Conservation (phyloP, 1,284 basidiomycete species). For the Coniophora puteana region DNA sequence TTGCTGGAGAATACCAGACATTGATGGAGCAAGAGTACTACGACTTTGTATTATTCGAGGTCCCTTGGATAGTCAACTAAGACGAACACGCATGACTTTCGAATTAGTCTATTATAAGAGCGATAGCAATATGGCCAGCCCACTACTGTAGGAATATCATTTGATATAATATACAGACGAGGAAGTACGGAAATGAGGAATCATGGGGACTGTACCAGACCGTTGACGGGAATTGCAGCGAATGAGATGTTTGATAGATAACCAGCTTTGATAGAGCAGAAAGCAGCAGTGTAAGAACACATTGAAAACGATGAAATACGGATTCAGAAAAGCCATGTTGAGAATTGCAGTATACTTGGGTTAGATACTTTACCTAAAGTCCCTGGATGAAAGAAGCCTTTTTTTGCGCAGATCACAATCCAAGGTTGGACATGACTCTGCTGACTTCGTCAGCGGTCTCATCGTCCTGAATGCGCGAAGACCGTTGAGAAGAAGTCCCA, state of each 20-base stretch:
- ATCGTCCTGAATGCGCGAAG: conserved; percentile 51
- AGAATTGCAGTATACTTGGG: conserved; percentile 9
- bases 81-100: conserved; percentile 5
- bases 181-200: conserved; percentile 19
- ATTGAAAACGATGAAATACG: conserved; percentile 13
- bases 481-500: conserved; percentile 42
- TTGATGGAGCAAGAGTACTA: conserved; percentile 93
- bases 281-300: conserved; percentile 15
- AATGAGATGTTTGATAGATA: conserved; percentile 19
- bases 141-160: conserved; percentile 45
- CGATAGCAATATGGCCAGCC: conserved; percentile 53
- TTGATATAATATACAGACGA: conserved; percentile 34
- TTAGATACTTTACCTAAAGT: conserved; percentile 8
- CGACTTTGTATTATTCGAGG: conserved; percentile 88
- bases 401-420: conserved; percentile 42
- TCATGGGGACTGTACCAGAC: too few relatives aligned
- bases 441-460: conserved; percentile 69
- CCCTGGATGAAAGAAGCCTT: conserved; percentile 3
- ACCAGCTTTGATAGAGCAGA: conserved; percentile 17
- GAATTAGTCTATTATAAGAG: conserved; percentile 36
- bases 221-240: conserved; percentile 14
- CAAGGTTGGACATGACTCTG: conserved; percentile 74
- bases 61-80: conserved; percentile 74
- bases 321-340: conserved; percentile 1
- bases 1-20: conserved; percentile 85